phyloP scores from a whole-genome alignment of 108 stramenopile genomes.

The Cyclotella cryptica region DNA sequence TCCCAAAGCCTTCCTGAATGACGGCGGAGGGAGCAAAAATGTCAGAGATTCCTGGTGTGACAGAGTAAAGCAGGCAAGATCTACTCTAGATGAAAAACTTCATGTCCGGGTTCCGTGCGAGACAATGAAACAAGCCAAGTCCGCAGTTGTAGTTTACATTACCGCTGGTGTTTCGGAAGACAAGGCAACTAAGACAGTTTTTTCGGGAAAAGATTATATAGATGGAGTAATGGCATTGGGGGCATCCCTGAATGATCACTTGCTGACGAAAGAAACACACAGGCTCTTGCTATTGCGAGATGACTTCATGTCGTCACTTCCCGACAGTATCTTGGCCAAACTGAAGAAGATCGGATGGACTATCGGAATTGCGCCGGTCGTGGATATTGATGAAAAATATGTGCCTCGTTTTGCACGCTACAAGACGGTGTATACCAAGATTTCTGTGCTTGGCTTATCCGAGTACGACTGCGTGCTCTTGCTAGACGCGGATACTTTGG shows the following conservation, averaged over 20 bases:
- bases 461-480: slow-evolving; percentile 11
- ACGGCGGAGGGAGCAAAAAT: no score
- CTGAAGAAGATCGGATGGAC: slow-evolving; percentile 14
- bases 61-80: not conserved
- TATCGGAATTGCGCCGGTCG: slow-evolving; percentile 1
- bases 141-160: slow-evolving; percentile 8
- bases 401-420: slow-evolving; percentile 5
- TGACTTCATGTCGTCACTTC: not conserved
- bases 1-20: no score
- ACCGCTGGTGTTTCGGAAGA: slow-evolving; percentile 6
- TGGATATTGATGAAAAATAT: slow-evolving; percentile 16
- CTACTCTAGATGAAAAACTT: not conserved
- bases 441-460: not conserved
- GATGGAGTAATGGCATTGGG: slow-evolving; percentile 16
- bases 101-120: not conserved
- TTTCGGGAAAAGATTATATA: slow-evolving; percentile 18
- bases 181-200: not conserved
- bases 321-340: not conserved
- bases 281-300: not conserved
- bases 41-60: not conserved
- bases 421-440: slow-evolving; percentile 12
- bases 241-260: slow-evolving; percentile 2
- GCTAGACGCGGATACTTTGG: slow-evolving; percentile 13
- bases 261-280: not conserved
- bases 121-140: not conserved